Evolutionary conservation across 2,329 filamentous ascomycete genomes (phyloP), one percentile per base, ranked within the genome.

Genomic region (Colletotrichum ledebouriae): DNA sequence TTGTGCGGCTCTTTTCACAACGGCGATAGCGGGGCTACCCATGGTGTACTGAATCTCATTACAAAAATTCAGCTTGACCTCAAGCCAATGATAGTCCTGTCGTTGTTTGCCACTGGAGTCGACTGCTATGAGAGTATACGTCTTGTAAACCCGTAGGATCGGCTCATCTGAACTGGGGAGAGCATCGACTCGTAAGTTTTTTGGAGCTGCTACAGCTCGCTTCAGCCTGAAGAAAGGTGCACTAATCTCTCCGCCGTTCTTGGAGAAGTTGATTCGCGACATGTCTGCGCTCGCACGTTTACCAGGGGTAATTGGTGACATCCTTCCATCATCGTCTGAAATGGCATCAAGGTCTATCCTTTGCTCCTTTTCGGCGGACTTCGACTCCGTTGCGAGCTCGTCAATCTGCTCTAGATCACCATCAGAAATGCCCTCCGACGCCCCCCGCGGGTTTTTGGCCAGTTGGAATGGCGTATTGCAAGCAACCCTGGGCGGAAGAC

Each of bases 51-150:
- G 1, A 12, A 69, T 47, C 17, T n/a, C 46, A 6, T 4, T 5
- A 15, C 67, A 69, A 4, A 20, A 46, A 15, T 41, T 58, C 13
- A 67, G 10, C 37, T 63, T 69, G 11, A 59, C 57, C 2, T 67
- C 67, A 4, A 69, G 29, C 67, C 67, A 69, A 6, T 34, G 29
- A 12, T 52, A 57, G 3, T 49, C 49, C n/a, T 47, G 44, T 33
- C 17, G 52, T 4, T 12, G 12, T 39, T 46, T 13, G 9, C 20
- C n/a, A 7, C 33, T 15, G 0, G 9, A 1, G 34, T 55, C 4
- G 4, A 49, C 37, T 4, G 41, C 55, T 15, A 69, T 2, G 11
- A 63, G 59, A 37, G 33, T n/a, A n/a, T 15, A 44, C 1, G 55
- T 15, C 29, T 41, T 3, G 3, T 20, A 25, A 5, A 55, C 17